Percentiles rank a stretch among this genome's conserved stretches.
Evolutionary conservation across 2,329 filamentous ascomycete genomes (phyloP).

Genomic region (Neofusicoccum sp.): DNA sequence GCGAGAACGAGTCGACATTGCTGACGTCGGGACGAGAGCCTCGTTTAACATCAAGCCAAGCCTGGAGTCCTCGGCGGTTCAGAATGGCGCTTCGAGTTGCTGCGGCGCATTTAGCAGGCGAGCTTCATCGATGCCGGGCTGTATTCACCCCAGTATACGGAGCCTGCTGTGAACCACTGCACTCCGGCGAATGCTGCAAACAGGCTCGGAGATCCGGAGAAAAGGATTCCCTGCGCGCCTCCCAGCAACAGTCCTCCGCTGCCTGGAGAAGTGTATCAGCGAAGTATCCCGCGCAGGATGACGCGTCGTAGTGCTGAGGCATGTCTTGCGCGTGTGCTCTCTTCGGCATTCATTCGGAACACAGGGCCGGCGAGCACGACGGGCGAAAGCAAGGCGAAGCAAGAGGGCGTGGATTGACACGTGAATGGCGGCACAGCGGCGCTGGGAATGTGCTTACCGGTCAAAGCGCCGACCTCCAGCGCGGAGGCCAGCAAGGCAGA

Average conservation of each 20-base stretch:
- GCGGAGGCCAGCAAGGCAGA: conserved; percentile 13
- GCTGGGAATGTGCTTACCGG: conserved; percentile 16
- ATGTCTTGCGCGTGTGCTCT: too few species aligned
- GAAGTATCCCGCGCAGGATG: neutral
- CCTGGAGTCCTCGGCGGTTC: conserved; percentile 28
- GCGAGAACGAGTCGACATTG: conserved; percentile 25
- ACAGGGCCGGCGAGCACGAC: neutral
- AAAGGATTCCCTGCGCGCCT: conserved; percentile 51
- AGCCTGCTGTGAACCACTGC: conserved; percentile 78
- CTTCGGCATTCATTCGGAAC: neutral
- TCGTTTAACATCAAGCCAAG: conserved; percentile 28
- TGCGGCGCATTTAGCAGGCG: conserved; percentile 13
- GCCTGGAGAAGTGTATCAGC: neutral
- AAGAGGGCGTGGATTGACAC: neutral
- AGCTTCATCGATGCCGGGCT: neutral
- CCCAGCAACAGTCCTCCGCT: conserved; percentile 57
- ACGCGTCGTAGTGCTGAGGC: neutral
- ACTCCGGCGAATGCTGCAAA: conserved; percentile 71
- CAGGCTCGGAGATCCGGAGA: conserved; percentile 63
- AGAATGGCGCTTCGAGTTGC: conserved; percentile 39
- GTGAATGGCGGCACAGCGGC: conserved; percentile 7
- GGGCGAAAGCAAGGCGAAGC: neutral
- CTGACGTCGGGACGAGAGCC: neutral
- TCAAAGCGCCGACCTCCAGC: conserved; percentile 12
- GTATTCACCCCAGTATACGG: conserved; percentile 61